Percentiles rank a stretch among this genome's conserved stretches.
Conservation (phyloP, 768 basidiomycete genomes). For the Pleurotus giganteus region DNA sequence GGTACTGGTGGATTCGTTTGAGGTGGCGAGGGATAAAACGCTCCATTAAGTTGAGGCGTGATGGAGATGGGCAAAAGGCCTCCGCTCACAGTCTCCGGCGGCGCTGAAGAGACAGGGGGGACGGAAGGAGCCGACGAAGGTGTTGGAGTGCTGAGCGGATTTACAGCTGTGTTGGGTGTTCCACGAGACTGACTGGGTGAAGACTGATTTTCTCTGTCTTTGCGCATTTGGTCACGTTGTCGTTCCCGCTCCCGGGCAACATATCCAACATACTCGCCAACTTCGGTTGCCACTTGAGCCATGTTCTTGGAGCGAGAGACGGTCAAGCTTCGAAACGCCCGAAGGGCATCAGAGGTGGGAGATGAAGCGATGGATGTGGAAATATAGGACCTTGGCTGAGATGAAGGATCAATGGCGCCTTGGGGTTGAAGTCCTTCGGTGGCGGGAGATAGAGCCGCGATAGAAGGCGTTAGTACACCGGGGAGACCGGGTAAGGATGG, state of each 20-base stretch:
- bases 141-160: conserved; percentile 24
- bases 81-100: background rate
- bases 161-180: conserved; percentile 24
- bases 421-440: background rate
- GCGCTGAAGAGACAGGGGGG: conserved; percentile 14
- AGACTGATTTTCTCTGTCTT: conserved; percentile 53
- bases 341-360: conserved; percentile 27
- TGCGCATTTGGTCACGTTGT: conserved; percentile 71
- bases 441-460: conserved; percentile 15
- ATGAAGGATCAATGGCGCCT: background rate
- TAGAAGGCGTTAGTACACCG: conserved; percentile 7
- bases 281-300: conserved; percentile 53
- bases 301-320: conserved; percentile 50
- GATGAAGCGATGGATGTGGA: conserved; percentile 31
- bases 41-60: conserved; percentile 18
- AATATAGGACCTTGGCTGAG: conserved; percentile 13
- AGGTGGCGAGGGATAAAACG: conserved; percentile 62
- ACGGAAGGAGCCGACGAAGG: conserved; percentile 11
- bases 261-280: conserved; percentile 71
- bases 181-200: conserved; percentile 29
- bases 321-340: conserved; percentile 50
- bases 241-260: conserved; percentile 74
- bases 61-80: background rate
- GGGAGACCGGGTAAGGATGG: background rate
- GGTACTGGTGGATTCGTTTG: conserved; percentile 37